Conservation (phyloP, 2,329 filamentous ascomycete species). For the Juglanconis oblonga region DNA sequence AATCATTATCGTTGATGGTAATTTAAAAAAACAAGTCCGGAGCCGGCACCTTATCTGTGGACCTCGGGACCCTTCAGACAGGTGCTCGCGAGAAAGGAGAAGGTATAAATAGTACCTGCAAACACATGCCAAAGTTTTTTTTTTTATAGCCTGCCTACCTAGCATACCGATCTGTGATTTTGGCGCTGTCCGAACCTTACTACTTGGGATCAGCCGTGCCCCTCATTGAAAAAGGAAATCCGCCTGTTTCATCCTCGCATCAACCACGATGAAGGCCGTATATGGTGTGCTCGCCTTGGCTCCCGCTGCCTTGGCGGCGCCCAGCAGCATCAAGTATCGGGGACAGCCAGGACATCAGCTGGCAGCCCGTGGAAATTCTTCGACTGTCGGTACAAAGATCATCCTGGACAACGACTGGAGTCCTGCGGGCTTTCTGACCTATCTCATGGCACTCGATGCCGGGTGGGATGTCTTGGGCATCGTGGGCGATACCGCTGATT, state of each 20-base stretch:
- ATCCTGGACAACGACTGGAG: constrained; percentile 47
- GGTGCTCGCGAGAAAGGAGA: background rate
- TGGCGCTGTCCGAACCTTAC: background rate
- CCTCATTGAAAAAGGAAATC: background rate
- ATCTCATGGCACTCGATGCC: constrained; percentile 40
- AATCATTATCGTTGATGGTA: background rate
- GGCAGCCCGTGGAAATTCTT: background rate
- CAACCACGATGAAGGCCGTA: constrained; percentile 4
- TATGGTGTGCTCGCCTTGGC: background rate
- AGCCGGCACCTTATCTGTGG: constrained; percentile 6
- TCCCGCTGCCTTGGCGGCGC: constrained; percentile 4
- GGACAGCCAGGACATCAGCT: background rate
- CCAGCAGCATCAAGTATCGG: background rate
- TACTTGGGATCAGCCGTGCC: too few species aligned
- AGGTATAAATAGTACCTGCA: constrained; percentile 5
- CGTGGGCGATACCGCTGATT: constrained; percentile 38
- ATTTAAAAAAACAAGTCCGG: background rate
- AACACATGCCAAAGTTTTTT: too few species aligned
- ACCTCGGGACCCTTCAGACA: background rate
- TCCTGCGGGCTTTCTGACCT: constrained; percentile 38
- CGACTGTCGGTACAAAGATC: constrained; percentile 12
- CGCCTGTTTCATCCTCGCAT: background rate
- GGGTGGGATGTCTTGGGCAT: constrained; percentile 41
- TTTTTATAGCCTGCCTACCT: too few species aligned
- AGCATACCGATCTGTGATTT: too few species aligned